These are phyloP conservation scores for Leccinum laetum DNA, from an alignment of 1,284 basidiomycete species.

Conservation along the genomic window DNA sequence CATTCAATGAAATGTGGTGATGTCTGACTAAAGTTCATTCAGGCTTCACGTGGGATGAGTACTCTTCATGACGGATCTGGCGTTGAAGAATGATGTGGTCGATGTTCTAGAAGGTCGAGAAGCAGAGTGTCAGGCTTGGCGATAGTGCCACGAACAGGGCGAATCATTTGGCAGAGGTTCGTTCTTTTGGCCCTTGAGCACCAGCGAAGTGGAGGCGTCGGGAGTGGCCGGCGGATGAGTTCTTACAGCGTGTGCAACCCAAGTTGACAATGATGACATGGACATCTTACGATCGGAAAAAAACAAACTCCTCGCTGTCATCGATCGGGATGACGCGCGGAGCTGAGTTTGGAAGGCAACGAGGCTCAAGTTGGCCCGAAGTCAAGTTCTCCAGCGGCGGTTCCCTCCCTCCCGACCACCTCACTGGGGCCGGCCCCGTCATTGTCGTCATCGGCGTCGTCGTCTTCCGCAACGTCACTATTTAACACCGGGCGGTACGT, in stretches of 20 bases:
- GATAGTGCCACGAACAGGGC: neutral
- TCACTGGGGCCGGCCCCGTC: neutral
- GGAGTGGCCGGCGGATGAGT: neutral
- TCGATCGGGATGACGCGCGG: constrained; percentile 24
- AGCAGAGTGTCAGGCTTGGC: constrained; percentile 4
- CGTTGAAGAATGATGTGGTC: constrained; percentile 1
- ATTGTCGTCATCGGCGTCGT: neutral
- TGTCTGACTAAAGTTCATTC: constrained; percentile 8
- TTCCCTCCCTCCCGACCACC: neutral
- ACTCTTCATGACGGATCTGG: neutral
- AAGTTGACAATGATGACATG: constrained; percentile 17
- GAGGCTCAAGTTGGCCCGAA: neutral
- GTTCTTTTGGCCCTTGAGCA: neutral
- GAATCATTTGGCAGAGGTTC: neutral
- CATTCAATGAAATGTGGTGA: constrained; percentile 17
- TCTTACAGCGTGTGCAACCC: neutral
- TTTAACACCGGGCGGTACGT: neutral
- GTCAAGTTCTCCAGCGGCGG: neutral
- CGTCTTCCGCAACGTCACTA: neutral
- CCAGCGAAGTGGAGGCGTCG: neutral
- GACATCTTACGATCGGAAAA: constrained; percentile 25
- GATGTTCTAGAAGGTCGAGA: constrained; percentile 25
- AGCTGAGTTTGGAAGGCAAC: constrained; percentile 18
- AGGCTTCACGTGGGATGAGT: constrained; percentile 25
- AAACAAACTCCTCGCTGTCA: constrained; percentile 16